Conservation (phyloP, 108 stramenopile species). For the Pseudonitzschia multiseries region DNA sequence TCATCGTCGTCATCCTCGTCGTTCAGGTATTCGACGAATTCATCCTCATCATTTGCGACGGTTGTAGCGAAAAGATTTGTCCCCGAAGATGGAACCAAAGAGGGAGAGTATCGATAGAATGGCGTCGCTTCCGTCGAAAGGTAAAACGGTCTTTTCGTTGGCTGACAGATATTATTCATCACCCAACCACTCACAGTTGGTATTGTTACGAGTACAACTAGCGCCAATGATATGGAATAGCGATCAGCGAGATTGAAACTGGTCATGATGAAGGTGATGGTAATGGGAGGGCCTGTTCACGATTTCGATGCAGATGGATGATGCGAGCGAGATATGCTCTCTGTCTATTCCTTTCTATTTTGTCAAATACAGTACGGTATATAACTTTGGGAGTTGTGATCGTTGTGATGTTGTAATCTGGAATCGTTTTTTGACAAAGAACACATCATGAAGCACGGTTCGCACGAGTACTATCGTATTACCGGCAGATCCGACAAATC, state of each 20-base stretch:
- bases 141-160: background rate
- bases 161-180: background rate
- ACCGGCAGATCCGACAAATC: too few species aligned
- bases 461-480: too few species aligned
- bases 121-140: background rate
- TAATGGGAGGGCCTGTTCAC: background rate
- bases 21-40: constrained; percentile 6
- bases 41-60: constrained; percentile 5
- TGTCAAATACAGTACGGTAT: too few species aligned
- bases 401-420: background rate
- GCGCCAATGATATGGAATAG: background rate
- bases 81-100: background rate
- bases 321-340: background rate
- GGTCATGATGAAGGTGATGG: background rate
- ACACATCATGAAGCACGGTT: background rate
- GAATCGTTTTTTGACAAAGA: background rate
- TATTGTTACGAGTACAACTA: background rate
- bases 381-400: background rate
- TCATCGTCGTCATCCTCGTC: constrained; percentile 26
- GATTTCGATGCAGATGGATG: background rate
- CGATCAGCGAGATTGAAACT: background rate
- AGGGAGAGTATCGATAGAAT: background rate
- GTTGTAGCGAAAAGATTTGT: background rate
- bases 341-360: too few species aligned
- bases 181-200: background rate